Base-by-base conservation (phyloP, 75 land plant genomes). In the Azolla pinnata region DNA sequence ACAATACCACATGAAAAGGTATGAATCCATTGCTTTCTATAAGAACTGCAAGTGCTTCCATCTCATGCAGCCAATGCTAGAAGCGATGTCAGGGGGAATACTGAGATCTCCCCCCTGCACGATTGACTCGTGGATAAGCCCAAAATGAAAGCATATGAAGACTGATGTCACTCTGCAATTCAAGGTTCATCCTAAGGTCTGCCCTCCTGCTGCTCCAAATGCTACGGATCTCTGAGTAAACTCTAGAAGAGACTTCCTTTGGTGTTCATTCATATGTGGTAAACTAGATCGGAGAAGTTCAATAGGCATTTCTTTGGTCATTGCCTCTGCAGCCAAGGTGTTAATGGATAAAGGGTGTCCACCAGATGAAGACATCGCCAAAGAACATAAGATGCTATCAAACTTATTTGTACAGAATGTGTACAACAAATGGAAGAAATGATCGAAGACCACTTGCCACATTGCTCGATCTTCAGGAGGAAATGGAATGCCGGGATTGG, bases 401-500 rank as follows among this genome's bases (percentile, higher is more conserved):
- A 84, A 90, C 59, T 90, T 90, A 42, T 61, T 81, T 4, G 79
- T 56, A 61, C 97, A 90, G 55, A 84, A 84, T 71, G 73, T 81
- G 19, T 83, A 76, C 30, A 90, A 75, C 29, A 90, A 57, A 1
- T 52, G 72, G 63, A 90, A 90, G 56, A 90, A 90, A 20, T 77
- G 74, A 75, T 90, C 79, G 67, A 90, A 90, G 1, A 88, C 76
- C 0, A 78, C 85, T 75, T 87, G 93, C 92, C 97, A 90, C 4
- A 87, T 59, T 4, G 62, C 60, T 17, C 84, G 70, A 54, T 79
- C 86, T 33, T 73, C 65, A 1, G 47, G 46, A 16, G 69, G 62
- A 50, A 64, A 44, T 33, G 40, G 71, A 51, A 56, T 63, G 31
- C 31, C 71, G 16, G 88, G 78, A 69, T 84, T 81, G 9, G 81